Conservation (phyloP, 148 eudicot genomes). For the Silene uniflora region DNA sequence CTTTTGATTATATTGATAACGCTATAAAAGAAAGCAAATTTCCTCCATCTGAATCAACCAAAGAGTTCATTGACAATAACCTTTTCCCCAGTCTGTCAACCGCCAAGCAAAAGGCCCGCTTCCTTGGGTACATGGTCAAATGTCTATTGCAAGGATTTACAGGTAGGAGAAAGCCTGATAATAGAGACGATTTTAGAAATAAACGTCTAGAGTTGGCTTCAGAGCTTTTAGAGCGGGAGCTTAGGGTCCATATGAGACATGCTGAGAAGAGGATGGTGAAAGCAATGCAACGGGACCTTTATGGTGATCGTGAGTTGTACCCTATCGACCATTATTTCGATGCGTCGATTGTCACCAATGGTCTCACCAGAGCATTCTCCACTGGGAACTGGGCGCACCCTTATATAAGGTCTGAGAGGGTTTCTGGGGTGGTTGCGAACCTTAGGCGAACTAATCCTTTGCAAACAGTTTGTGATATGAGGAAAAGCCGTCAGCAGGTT, state of each 20-base stretch:
- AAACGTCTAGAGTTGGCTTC: slow-evolving; percentile 81
- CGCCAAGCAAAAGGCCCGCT: slow-evolving; percentile 64
- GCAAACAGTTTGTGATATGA: slow-evolving; percentile 76
- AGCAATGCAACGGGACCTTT: slow-evolving; percentile 82
- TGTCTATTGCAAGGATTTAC: slow-evolving; percentile 63
- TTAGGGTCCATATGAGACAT: slow-evolving; percentile 71
- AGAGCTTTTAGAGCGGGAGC: slow-evolving; percentile 81
- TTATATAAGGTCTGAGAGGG: slow-evolving; percentile 63
- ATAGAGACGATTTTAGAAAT: slow-evolving; percentile 85
- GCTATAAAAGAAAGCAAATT: slow-evolving; percentile 44
- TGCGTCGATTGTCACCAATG: slow-evolving; percentile 83
- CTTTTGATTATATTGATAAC: slow-evolving; percentile 42
- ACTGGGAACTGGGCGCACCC: slow-evolving; percentile 89
- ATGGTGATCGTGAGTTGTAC: slow-evolving; percentile 57
- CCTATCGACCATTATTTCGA: slow-evolving; percentile 73
- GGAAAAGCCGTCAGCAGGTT: slow-evolving; percentile 87
- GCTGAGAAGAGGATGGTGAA: slow-evolving; percentile 92
- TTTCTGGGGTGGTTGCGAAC: slow-evolving; percentile 76
- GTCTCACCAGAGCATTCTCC: slow-evolving; percentile 86
- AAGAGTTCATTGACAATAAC: slow-evolving; percentile 38
- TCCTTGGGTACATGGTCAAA: slow-evolving; percentile 84
- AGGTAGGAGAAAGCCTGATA: slow-evolving; percentile 76
- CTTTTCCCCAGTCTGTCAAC: slow-evolving; percentile 66
- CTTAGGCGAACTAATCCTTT: slow-evolving; percentile 87
- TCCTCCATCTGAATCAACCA: slow-evolving; percentile 65